phyloP scores from a whole-genome alignment of 345 rosid genomes.

The Camelina sativa region DNA sequence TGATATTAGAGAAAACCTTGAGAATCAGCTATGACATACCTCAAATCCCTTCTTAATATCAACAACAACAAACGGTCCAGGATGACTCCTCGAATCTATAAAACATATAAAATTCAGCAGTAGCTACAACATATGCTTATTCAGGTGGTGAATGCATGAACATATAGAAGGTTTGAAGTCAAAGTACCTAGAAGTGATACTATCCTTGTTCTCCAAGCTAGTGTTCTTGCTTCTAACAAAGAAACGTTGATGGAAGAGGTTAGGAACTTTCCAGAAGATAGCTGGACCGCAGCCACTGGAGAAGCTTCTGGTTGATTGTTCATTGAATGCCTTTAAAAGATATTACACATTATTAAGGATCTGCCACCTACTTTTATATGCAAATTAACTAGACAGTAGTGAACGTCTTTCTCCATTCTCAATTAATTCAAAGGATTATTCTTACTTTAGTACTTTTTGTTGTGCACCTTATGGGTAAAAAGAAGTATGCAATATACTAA shows the following conservation, averaged over 20 bases:
- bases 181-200: constrained; percentile 72
- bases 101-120: constrained; percentile 35
- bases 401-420: constrained; percentile 17
- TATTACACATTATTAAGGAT: constrained; percentile 37
- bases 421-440: constrained; percentile 24
- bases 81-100: constrained; percentile 82
- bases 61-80: constrained; percentile 85
- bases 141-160: constrained; percentile 26
- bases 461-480: constrained; percentile 25
- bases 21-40: constrained; percentile 53
- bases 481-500: constrained; percentile 21
- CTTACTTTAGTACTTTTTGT: constrained; percentile 21
- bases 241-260: constrained; percentile 67
- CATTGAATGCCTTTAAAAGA: constrained; percentile 56
- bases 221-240: constrained; percentile 57
- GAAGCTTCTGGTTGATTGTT: constrained; percentile 52
- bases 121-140: constrained; percentile 25
- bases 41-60: constrained; percentile 68
- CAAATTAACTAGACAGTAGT: constrained; percentile 19
- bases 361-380: constrained; percentile 23
- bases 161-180: constrained; percentile 29
- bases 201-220: constrained; percentile 90
- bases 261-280: constrained; percentile 61
- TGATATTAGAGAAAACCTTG: constrained; percentile 28
- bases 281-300: constrained; percentile 70